phyloP scores from a whole-genome alignment of 129 eudicot species.

The Sambucus nigra region DNA sequence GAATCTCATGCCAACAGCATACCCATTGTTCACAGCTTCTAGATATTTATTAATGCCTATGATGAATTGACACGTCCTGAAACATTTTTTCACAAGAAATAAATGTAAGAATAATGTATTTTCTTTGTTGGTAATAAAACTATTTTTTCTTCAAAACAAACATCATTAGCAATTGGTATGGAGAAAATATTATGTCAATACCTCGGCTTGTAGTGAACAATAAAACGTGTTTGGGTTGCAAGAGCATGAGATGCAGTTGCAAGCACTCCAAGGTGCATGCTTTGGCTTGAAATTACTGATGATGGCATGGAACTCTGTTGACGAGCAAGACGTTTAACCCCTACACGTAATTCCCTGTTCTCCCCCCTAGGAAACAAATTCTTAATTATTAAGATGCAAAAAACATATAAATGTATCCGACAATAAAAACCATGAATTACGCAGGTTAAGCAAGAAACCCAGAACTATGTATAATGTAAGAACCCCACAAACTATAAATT shows the following conservation, averaged over 20 bases:
- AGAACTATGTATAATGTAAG: too few relatives aligned
- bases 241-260: constrained; percentile 98
- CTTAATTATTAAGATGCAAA: neutral
- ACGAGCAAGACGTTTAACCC: constrained; percentile 65
- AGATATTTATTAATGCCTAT: constrained; percentile 73
- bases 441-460: too few relatives aligned
- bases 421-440: too few relatives aligned
- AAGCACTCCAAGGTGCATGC: constrained; percentile 96
- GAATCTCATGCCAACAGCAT: constrained; percentile 76
- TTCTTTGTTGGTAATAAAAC: neutral
- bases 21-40: constrained; percentile 58
- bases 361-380: constrained; percentile 41
- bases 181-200: constrained; percentile 8
- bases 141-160: constrained; percentile 5
- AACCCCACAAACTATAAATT: too few relatives aligned
- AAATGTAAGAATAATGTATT: neutral
- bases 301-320: constrained; percentile 82
- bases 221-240: constrained; percentile 54
- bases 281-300: constrained; percentile 92
- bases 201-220: constrained; percentile 95
- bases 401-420: neutral
- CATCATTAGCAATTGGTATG: neutral
- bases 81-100: neutral
- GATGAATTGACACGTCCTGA: constrained; percentile 91
- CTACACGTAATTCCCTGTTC: constrained; percentile 79